These are phyloP conservation scores for Microthyrium microscopicum DNA, from an alignment of 2,329 filamentous ascomycete genomes.

Conservation along the genomic window DNA sequence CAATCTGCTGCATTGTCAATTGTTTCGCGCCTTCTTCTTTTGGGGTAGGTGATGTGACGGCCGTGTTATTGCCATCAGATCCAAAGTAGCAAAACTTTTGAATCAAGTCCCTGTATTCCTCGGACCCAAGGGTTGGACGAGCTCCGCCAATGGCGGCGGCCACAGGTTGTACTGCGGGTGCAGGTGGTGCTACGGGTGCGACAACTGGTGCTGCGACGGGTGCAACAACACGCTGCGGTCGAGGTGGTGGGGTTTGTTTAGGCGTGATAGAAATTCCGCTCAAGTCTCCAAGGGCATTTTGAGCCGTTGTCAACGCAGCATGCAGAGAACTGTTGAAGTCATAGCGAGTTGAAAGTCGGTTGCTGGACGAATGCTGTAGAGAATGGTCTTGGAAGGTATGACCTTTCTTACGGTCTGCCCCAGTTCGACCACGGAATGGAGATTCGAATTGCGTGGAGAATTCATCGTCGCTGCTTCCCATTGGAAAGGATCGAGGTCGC, in stretches of 20 bases:
- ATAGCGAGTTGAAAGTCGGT: slow-evolving; percentile 86
- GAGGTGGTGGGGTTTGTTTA: slow-evolving; percentile 17
- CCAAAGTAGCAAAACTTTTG: slow-evolving; percentile 99
- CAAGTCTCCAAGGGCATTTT: slow-evolving; percentile 43
- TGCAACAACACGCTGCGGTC: no score
- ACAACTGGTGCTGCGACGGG: slow-evolving; percentile 13
- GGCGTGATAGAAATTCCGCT: no score
- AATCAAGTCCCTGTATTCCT: slow-evolving; percentile 90
- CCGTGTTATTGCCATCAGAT: not conserved
- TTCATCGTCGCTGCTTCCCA: slow-evolving; percentile 44
- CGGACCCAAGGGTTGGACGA: slow-evolving; percentile 60
- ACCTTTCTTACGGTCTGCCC: slow-evolving; percentile 13
- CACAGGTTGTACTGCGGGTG: slow-evolving; percentile 38
- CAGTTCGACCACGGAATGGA: slow-evolving; percentile 28
- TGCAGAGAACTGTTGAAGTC: slow-evolving; percentile 87
- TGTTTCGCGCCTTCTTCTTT: no score
- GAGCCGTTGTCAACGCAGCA: slow-evolving; percentile 62
- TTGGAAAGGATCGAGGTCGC: slow-evolving; percentile 33
- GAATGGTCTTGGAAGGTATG: no score
- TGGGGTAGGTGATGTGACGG: slow-evolving; percentile 5
- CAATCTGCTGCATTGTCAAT: no score
- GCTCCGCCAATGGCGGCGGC: no score
- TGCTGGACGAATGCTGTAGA: no score
- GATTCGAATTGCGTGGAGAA: slow-evolving; percentile 46
- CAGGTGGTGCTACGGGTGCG: slow-evolving; percentile 22